These are phyloP conservation scores for Zhuliangozyma blackwelliae DNA, from an alignment of 1,139 yeast species.

Conservation along the genomic window DNA sequence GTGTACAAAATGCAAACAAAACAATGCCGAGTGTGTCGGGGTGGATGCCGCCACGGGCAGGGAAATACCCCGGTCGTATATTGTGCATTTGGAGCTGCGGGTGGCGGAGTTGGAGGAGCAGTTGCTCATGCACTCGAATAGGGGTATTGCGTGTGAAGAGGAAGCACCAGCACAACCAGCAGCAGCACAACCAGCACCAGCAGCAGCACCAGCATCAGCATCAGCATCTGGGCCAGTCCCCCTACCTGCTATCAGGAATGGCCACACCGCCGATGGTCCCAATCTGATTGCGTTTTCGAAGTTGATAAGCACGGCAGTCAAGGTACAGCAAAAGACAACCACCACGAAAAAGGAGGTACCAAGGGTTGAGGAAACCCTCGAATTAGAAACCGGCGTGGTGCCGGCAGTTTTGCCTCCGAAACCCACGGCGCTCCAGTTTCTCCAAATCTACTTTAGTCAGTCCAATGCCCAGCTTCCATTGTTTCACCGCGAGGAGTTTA, in stretches of 20 bases:
- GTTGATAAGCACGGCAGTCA: constrained; percentile 71
- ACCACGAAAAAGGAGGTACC: background rate
- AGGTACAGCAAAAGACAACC: constrained; percentile 38
- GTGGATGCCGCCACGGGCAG: constrained; percentile 86
- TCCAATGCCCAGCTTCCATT: constrained; percentile 80
- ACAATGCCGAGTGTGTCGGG: constrained; percentile 72
- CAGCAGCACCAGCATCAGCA: no score
- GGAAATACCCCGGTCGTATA: constrained; percentile 78
- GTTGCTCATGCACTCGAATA: constrained; percentile 24
- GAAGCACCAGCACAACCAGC: no score
- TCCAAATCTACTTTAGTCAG: constrained; percentile 70
- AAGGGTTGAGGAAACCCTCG: background rate
- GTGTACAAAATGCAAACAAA: constrained; percentile 66
- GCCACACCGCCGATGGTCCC: background rate
- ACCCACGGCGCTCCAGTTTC: constrained; percentile 59
- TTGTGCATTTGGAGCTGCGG: constrained; percentile 66
- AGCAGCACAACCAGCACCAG: no score
- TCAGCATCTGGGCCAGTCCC: no score
- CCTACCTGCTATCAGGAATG: background rate
- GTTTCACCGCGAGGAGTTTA: constrained; percentile 73
- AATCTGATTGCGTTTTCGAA: constrained; percentile 59
- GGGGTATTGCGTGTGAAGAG: constrained; percentile 28
- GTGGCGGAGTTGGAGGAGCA: constrained; percentile 52
- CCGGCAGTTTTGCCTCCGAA: constrained; percentile 68
- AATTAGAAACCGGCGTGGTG: constrained; percentile 5